Base-by-base conservation (phyloP, 2,329 filamentous ascomycete species). In the Davidsoniella australis region DNA sequence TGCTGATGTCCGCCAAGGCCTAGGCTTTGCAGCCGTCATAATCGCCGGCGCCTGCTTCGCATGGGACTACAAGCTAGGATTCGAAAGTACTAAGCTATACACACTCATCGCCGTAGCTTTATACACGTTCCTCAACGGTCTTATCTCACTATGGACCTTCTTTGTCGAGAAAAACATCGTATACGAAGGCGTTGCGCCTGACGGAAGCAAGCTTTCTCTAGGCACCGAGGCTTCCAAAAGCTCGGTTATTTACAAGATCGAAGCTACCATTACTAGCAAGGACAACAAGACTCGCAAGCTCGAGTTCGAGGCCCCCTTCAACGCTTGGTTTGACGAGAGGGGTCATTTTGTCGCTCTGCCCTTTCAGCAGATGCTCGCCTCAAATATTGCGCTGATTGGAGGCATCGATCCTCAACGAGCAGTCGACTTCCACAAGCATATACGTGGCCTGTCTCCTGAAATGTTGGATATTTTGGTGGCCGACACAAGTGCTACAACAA, bases 31-130 rank as follows among this genome's bases (percentile, higher is more conserved):
- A 17, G 84, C 87, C 53, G 87, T 96, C 58, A 63, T 73, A 52
- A 78, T 95, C 54, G 82, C 86, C 16, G 88, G 73, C 18, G 82
- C 78, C 54, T 87, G 85, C 58, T 96, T 96, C 70, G 78, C 77
- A 54, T 88, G 86, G 68, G 91, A 98, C 72, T 94, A 86, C 69
- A 85, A 85, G 61, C 71, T 87, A 44, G 89, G 88, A 57, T 96
- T 91, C 73, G 85, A 94, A 55, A 70, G 66, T 54, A 94, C 88
- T 16, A 93, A 91, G 65, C 67, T 73, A 55, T 89, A 80, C 68
- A 93, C 89, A 0, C 74, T 83, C 2, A 74, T 72, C 38, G 89
- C 91, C 3, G 89, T 96, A 4, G 71, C 72, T 9, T 61, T 80
- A 14, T 98, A 98, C 68, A 79, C 85, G 40, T 47, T 83, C 2